phyloP scores from a whole-genome alignment of 2,329 filamentous ascomycete species.

The Colletotrichum chlorophyti region DNA sequence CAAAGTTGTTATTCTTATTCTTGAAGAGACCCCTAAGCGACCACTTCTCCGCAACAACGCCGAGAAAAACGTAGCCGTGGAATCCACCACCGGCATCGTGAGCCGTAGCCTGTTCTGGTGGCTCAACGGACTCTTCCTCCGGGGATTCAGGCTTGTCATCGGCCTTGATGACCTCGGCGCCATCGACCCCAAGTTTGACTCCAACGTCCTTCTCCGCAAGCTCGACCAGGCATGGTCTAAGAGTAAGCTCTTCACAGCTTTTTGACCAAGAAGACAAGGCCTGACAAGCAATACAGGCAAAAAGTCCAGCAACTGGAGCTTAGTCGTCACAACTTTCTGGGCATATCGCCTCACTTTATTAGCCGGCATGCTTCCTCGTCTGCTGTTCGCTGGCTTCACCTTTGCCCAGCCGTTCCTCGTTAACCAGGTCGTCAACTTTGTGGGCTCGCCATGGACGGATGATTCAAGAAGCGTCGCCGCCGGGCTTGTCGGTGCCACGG shows the following conservation, averaged over 20 bases:
- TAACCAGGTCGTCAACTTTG: conserved; percentile 40
- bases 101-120: conserved; percentile 45
- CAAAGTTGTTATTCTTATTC: conserved; percentile 37
- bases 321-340: conserved; percentile 35
- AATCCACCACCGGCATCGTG: conserved; percentile 41
- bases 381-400: conserved; percentile 46
- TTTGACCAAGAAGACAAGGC: not conserved
- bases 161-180: conserved; percentile 33
- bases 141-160: conserved; percentile 34
- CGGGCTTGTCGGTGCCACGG: conserved; percentile 48
- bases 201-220: conserved; percentile 27
- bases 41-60: conserved; percentile 23
- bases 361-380: conserved; percentile 42
- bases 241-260: conserved; percentile 23
- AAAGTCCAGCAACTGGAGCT: conserved; percentile 31
- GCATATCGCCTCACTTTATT: conserved; percentile 39
- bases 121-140: conserved; percentile 39
- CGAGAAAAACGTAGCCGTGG: conserved; percentile 35
- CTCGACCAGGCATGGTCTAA: conserved; percentile 34
- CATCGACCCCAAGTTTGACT: conserved; percentile 38
- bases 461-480: conserved; percentile 37
- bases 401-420: conserved; percentile 55
- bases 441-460: conserved; percentile 35
- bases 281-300: conserved; percentile 21
- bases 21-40: conserved; percentile 41